Conservation (phyloP, 1,139 yeast genomes). For the Geotrichum phurueaensis region DNA sequence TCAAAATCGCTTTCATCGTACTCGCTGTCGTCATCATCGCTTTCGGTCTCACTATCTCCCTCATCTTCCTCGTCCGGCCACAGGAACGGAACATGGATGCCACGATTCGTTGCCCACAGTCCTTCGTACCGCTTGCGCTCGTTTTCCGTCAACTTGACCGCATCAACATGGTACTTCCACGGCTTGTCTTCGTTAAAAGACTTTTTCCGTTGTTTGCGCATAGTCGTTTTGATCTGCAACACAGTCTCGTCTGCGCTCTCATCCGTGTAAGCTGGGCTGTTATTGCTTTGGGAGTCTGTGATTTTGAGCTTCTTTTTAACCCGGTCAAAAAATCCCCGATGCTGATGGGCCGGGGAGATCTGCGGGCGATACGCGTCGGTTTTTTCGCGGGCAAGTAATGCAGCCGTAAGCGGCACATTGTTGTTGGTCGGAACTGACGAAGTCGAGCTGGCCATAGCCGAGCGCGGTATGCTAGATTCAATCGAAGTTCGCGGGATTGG, state of each 20-base stretch:
- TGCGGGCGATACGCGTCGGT: not conserved
- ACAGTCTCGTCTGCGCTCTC: not conserved
- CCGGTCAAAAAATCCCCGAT: conserved; percentile 11
- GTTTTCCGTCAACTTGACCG: conserved; percentile 53
- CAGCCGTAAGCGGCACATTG: conserved; percentile 11
- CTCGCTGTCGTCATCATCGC: conserved; percentile 16
- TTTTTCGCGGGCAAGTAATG: conserved; percentile 9
- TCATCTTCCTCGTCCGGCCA: conserved; percentile 27
- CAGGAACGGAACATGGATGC: conserved; percentile 47
- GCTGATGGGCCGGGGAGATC: conserved; percentile 1
- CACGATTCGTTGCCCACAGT: conserved; percentile 84
- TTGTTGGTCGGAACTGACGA: not conserved
- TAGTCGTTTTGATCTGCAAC: conserved; percentile 47
- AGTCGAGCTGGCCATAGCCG: not conserved
- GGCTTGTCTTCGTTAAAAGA: conserved; percentile 85
- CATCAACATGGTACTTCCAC: conserved; percentile 81
- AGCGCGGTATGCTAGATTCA: not conserved
- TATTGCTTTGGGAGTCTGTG: not conserved
- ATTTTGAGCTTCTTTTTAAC: conserved; percentile 12
- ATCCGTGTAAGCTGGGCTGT: not conserved
- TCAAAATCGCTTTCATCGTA: conserved; percentile 11
- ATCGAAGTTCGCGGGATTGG: not conserved
- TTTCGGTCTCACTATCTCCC: conserved; percentile 17
- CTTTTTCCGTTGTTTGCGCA: conserved; percentile 53
- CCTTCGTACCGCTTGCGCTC: conserved; percentile 90